Evolutionary conservation across 331 rosid genomes (phyloP).

Genomic region (Phaseolus coccineus): DNA sequence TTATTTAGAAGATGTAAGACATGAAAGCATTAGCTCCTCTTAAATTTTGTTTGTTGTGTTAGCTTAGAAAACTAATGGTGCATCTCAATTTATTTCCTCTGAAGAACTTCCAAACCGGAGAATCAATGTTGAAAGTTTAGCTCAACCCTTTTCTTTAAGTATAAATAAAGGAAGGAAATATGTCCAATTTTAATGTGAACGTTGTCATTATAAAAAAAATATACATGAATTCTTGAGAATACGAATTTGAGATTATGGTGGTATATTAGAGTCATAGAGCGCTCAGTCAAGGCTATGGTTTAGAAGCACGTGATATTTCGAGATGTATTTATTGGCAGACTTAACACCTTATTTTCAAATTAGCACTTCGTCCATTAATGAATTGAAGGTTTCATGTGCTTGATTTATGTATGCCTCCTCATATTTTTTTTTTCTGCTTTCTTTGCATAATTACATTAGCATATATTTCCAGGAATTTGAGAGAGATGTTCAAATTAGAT

Average conservation of each 20-base stretch:
- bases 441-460: constrained; percentile 35
- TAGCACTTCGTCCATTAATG: constrained; percentile 28
- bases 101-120: constrained; percentile 3
- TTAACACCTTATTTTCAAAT: neutral
- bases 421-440: constrained; percentile 18
- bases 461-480: constrained; percentile 76
- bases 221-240: constrained; percentile 2
- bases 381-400: constrained; percentile 24
- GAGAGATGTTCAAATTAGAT: constrained; percentile 95
- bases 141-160: constrained; percentile 15
- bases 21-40: neutral
- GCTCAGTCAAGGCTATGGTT: constrained; percentile 2
- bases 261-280: constrained; percentile 15
- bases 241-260: constrained; percentile 18
- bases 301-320: constrained; percentile 17
- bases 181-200: constrained; percentile 20
- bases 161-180: constrained; percentile 9
- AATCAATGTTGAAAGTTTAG: constrained; percentile 12
- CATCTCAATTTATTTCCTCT: neutral
- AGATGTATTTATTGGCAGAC: constrained; percentile 1
- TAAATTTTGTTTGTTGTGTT: constrained; percentile 7
- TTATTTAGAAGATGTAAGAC: constrained; percentile 7
- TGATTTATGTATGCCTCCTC: constrained; percentile 12
- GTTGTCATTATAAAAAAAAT: constrained; percentile 22
- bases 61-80: neutral